Percentiles rank a stretch among this genome's conserved stretches.
Conservation (phyloP, 352 stramenopile species). For the Phytophthora pseudosyringae region DNA sequence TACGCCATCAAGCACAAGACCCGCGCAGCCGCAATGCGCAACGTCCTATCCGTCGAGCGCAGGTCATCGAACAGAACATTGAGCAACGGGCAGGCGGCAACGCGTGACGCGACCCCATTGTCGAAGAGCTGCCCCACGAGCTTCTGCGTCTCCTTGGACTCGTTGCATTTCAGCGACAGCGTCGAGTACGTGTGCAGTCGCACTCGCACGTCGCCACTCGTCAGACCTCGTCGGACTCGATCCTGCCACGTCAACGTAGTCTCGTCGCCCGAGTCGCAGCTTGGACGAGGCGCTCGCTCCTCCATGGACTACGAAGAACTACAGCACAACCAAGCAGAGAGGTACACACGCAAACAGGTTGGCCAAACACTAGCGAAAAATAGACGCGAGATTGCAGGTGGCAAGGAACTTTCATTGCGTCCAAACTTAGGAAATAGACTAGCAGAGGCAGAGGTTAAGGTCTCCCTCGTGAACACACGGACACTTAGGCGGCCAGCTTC, state of each 20-base stretch:
- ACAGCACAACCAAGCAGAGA: neutral
- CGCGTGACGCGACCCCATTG: slow-evolving; percentile 1
- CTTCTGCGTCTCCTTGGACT: slow-evolving; percentile 51
- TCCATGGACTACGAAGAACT: slow-evolving; percentile 7
- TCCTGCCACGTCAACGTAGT: slow-evolving; percentile 19
- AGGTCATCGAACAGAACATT: slow-evolving; percentile 46
- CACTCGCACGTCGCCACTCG: slow-evolving; percentile 31
- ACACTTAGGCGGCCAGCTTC: slow-evolving; percentile 70
- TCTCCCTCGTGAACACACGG: neutral
- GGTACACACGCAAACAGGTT: too few species aligned
- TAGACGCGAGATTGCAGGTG: slow-evolving; percentile 3
- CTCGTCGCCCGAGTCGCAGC: slow-evolving; percentile 6
- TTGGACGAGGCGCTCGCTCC: neutral
- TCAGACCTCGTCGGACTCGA: slow-evolving; percentile 21
- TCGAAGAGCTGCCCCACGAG: slow-evolving; percentile 52
- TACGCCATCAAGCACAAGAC: slow-evolving; percentile 60
- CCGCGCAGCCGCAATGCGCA: slow-evolving; percentile 51
- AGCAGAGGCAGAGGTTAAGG: neutral
- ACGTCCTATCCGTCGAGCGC: slow-evolving; percentile 41
- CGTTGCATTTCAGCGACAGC: slow-evolving; percentile 39
- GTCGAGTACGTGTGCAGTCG: slow-evolving; percentile 45
- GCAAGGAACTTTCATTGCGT: slow-evolving; percentile 19
- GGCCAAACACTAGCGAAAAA: slow-evolving; percentile 11
- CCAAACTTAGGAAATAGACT: slow-evolving; percentile 22
- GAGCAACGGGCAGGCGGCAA: neutral